Evolutionary conservation across 345 rosid genomes (phyloP), one percentile per base, ranked within the genome.

Genomic region (Pistacia atlantica): DNA sequence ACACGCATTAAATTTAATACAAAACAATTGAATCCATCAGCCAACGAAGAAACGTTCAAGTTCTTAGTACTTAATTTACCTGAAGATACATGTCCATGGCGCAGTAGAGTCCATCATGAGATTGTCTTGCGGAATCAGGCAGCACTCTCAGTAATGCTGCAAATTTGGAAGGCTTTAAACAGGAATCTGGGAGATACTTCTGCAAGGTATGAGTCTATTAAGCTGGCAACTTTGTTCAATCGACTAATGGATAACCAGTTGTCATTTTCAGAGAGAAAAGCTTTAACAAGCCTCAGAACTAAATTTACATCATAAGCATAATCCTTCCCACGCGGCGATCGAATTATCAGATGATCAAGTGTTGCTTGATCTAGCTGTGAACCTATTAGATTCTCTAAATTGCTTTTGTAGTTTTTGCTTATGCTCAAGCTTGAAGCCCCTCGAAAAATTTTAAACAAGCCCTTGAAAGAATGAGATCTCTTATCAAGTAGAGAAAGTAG

Each of bases 121-220:
- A 87, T 57, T 80, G 78, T 78, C 90, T 84, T 51, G 85, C 85
- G 69, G 74, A 71, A 74, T 84, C 89, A 0, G 91, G 92, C 65
- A 90, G 48, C 70, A 76, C 62, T 74, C 42, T 62, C 65, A 83
- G 60, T 46, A 89, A 72, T 37, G 81, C 85, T 55, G 79, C 72
- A 48, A 89, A 90, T 73, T 72, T 82, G 25, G 74, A 49, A 37
- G 87, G 81, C n/a, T 67, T 79, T 49, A 90, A 73, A 28, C 63
- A 58, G 31, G 51, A 18, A 65, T 90, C 94, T 0, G 89, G 89
- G 82, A 2, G 92, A 89, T 35, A 86, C 90, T 80, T 90, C 94
- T 42, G 51, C 35, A 12, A 86, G 65, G 74, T 84, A 90, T 3
- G 85, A 83, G 57, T 87, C 94, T 31, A 87, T 58, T 80, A 90